A percentile compares a stretch with the other conserved stretches of the same genome.
Conservation (phyloP, 164 flowering plant species). For the Sextonia rubra region DNA sequence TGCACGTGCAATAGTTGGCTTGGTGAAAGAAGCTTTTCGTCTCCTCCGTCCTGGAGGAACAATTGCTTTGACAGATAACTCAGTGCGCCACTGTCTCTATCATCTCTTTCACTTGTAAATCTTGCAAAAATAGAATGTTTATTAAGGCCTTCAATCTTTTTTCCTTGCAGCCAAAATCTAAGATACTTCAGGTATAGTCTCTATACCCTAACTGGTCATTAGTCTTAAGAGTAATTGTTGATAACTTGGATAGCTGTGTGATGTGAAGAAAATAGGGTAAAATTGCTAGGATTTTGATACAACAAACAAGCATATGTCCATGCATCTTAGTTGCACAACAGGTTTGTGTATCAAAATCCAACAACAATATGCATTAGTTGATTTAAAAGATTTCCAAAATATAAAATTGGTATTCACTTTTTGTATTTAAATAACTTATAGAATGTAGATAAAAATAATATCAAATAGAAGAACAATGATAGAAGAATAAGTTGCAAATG, state of each 20-base stretch:
- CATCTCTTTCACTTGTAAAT: background rate
- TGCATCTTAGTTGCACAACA: background rate
- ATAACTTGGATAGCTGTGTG: background rate
- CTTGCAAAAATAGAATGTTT: background rate
- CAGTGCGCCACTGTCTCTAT: constrained; percentile 27
- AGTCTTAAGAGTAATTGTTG: background rate
- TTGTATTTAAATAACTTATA: too few species aligned
- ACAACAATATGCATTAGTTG: too few species aligned
- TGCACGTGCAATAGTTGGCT: constrained; percentile 37
- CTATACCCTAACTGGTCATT: background rate
- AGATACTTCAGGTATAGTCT: constrained; percentile 52
- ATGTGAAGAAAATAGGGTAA: background rate
- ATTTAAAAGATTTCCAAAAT: too few species aligned
- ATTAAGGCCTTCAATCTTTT: background rate
- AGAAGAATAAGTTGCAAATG: too few species aligned
- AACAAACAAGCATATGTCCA: background rate
- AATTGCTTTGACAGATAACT: constrained; percentile 50
- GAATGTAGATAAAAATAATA: too few species aligned
- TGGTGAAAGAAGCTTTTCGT: constrained; percentile 55
- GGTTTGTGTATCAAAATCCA: too few species aligned
- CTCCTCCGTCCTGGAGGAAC: constrained; percentile 76
- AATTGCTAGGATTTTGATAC: background rate
- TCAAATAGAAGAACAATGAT: too few species aligned
- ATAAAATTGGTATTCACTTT: too few species aligned
- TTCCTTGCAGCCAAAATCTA: constrained; percentile 67